Evolutionary conservation across 2,329 filamentous ascomycete species (phyloP), one percentile per base, ranked within the genome.

Genomic region (Penicillium hordei): DNA sequence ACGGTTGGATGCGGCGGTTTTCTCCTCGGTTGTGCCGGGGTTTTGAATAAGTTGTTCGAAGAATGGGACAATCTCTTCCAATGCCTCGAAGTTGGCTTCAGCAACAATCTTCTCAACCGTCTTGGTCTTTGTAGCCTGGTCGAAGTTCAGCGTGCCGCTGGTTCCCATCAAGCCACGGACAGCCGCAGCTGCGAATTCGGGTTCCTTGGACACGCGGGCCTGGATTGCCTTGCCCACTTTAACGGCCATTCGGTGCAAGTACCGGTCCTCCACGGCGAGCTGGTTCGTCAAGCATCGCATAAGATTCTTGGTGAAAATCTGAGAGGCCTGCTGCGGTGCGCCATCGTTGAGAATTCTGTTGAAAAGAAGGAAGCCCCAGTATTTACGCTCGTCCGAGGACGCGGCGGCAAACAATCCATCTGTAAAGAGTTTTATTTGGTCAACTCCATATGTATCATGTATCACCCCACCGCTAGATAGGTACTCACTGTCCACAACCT

Each of bases 331-430:
- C 71, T 79, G 62, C 61, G 73, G 62, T 73, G 84, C 70, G 67
- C 78, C 77, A 38, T 77, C 79, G 33, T 80, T 78, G 4, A 97
- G 77, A 65, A 92, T 85, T 68, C 89, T 90, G 66, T 89, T 86
- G 68, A 97, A 91, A 2, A 97, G 83, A 68, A 93, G 86, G 75
- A 97, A 93, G 0, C 94, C 94, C 74, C 91, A 92, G 68, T 91
- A 91, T 75, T 97, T 97, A 55, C 95, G 89, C 65, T 93, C 91
- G 43, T 93, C 87, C 1, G 92, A 95, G 8, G 93, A 89, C 12
- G 84, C 86, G 56, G 88, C 85, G 6, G 90, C 88, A 71, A 97
- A 97, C 4, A 97, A 82, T 9, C 89, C 89, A 70, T 93, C 90
- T 93, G 61, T 0, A 45, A 2, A 54, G 51, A 54, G 29, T 43